These are phyloP conservation scores for Coemansia sp. DNA, from an alignment of 192 early-diverging fungal species.

Conservation along the genomic window DNA sequence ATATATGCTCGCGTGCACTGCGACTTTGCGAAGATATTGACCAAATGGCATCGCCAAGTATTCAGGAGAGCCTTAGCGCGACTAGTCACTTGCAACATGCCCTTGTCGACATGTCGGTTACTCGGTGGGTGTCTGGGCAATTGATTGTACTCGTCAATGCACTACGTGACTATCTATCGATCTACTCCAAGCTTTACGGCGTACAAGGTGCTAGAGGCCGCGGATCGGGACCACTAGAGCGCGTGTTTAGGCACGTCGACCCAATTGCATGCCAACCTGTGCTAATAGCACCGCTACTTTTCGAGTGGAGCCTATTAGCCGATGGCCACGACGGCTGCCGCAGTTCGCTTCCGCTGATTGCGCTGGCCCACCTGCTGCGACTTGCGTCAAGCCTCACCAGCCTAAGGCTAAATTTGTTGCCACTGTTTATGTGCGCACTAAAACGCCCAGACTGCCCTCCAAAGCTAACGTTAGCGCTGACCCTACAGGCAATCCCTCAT, in stretches of 20 bases:
- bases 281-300: constrained; percentile 32
- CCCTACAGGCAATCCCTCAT: constrained; percentile 17
- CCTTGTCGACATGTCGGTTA: neutral
- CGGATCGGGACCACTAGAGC: neutral
- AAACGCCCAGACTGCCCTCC: constrained; percentile 15
- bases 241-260: constrained; percentile 1
- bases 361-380: constrained; percentile 13
- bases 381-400: constrained; percentile 2
- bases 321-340: neutral
- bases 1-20: constrained; percentile 14
- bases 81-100: neutral
- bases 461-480: constrained; percentile 16
- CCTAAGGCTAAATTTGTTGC: constrained; percentile 23
- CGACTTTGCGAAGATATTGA: constrained; percentile 17
- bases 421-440: constrained; percentile 25
- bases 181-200: neutral
- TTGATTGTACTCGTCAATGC: constrained; percentile 15
- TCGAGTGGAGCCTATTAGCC: constrained; percentile 11
- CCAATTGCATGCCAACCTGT: constrained; percentile 5
- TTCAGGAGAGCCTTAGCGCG: neutral
- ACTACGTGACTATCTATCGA: constrained; percentile 13
- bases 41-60: constrained; percentile 6
- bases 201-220: neutral
- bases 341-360: neutral
- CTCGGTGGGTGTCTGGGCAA: constrained; percentile 5